A percentile compares a stretch with the other conserved stretches of the same genome.
phyloP scores from a whole-genome alignment of 2,329 filamentous ascomycete genomes.

The Fusarium nygamai region DNA sequence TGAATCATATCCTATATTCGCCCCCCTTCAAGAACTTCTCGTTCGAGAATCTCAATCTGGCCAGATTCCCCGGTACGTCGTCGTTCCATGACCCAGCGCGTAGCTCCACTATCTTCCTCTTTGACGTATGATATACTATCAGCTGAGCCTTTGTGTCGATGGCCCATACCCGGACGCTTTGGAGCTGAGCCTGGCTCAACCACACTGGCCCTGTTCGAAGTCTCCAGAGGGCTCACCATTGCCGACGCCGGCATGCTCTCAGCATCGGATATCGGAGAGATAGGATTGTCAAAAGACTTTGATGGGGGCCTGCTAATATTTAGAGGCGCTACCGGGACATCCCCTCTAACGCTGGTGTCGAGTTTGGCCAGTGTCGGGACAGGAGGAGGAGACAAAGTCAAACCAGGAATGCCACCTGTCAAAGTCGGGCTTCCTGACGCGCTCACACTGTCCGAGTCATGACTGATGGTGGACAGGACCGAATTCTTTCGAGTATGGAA shows the following conservation, averaged over 20 bases:
- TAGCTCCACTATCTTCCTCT: constrained; percentile 67
- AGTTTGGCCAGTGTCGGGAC: constrained; percentile 28
- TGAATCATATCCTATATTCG: constrained; percentile 51
- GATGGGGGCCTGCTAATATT: constrained; percentile 16
- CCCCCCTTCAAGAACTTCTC: constrained; percentile 70
- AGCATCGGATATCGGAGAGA: constrained; percentile 35
- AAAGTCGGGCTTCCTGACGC: constrained; percentile 62
- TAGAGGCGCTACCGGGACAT: constrained; percentile 14
- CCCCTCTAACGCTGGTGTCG: constrained; percentile 19
- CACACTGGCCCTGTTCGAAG: constrained; percentile 24
- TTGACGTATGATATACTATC: constrained; percentile 78
- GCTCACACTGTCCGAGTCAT: constrained; percentile 59
- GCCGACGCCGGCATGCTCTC: constrained; percentile 30
- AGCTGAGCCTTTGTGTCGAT: constrained; percentile 65
- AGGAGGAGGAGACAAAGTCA: constrained; percentile 42
- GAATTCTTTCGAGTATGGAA: constrained; percentile 60
- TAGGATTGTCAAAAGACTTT: constrained; percentile 14
- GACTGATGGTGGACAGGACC: constrained; percentile 59
- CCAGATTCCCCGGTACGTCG: constrained; percentile 72
- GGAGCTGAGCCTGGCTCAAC: constrained; percentile 14
- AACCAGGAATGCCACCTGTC: constrained; percentile 52
- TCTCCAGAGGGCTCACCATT: constrained; percentile 36
- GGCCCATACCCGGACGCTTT: constrained; percentile 48
- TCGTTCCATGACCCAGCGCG: constrained; percentile 76
- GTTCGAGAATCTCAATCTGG: constrained; percentile 70